Evolutionary conservation across 352 stramenopile species (phyloP).

Genomic region (Blastocystis sp.): DNA sequence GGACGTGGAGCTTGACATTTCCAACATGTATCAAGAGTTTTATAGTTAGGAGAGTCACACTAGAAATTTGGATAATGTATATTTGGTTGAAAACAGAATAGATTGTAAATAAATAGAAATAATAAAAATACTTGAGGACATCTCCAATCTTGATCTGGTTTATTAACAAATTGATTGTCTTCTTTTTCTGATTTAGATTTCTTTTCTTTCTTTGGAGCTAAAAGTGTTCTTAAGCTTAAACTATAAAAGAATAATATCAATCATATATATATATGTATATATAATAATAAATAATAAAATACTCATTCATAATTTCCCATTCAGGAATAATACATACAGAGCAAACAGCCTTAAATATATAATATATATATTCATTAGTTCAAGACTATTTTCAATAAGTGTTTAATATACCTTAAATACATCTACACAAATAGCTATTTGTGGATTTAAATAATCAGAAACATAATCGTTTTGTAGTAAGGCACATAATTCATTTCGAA

Average conservation of each 20-base stretch:
- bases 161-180: neutral
- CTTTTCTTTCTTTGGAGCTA: slow-evolving; percentile 18
- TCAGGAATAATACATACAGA: slow-evolving; percentile 14
- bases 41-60: slow-evolving; percentile 23
- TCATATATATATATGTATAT: too few relatives aligned
- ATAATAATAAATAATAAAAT: too few relatives aligned
- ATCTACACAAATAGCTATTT: too few relatives aligned
- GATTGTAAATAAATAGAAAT: slow-evolving; percentile 8
- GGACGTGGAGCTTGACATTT: too few relatives aligned
- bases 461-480: too few relatives aligned
- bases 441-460: too few relatives aligned
- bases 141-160: neutral
- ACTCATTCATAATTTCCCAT: slow-evolving; percentile 20
- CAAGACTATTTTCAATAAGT: too few relatives aligned
- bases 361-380: too few relatives aligned
- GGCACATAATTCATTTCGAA: too few relatives aligned
- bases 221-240: slow-evolving; percentile 20
- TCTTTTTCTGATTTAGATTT: slow-evolving; percentile 8
- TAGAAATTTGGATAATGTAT: neutral
- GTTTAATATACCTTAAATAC: too few relatives aligned
- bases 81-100: slow-evolving; percentile 4
- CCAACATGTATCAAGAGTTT: slow-evolving; percentile 25
- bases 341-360: slow-evolving; percentile 31
- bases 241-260: neutral
- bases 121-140: neutral